These are phyloP conservation scores for Phytophthora pinifolia DNA, from an alignment of 352 stramenopile species.

Conservation along the genomic window DNA sequence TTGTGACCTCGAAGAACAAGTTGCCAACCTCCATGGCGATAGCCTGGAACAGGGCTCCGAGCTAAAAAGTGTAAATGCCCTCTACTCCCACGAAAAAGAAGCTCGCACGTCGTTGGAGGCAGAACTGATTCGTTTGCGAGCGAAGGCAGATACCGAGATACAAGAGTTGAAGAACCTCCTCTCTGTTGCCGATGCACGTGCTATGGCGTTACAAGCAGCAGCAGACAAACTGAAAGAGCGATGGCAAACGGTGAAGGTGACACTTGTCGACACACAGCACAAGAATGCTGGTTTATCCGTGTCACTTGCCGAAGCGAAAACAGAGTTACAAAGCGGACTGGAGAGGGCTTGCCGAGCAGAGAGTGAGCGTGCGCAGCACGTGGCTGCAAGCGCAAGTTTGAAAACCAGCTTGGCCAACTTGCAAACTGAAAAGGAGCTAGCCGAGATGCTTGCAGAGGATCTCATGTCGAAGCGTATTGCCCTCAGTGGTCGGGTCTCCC, in stretches of 20 bases:
- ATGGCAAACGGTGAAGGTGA: neutral
- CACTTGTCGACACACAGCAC: neutral
- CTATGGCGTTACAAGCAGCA: neutral
- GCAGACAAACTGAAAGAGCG: neutral
- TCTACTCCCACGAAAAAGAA: constrained; percentile 10
- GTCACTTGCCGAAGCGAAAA: neutral
- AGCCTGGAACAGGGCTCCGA: constrained; percentile 5
- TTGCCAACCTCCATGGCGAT: constrained; percentile 3
- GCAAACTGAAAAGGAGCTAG: constrained; percentile 5
- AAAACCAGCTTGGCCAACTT: constrained; percentile 2
- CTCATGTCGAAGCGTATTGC: neutral
- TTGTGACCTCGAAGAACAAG: constrained; percentile 6
- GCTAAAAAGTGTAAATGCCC: constrained; percentile 8
- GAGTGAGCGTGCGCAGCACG: neutral
- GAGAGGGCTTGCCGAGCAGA: constrained; percentile 1
- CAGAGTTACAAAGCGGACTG: constrained; percentile 1
- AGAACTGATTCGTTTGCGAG: neutral
- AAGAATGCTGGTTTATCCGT: constrained; percentile 6
- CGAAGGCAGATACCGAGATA: constrained; percentile 1
- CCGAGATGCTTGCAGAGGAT: constrained; percentile 14
- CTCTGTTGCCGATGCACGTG: neutral
- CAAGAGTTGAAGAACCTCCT: neutral
- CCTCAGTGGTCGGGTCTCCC: neutral
- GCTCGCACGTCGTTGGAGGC: neutral
- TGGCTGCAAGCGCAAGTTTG: constrained; percentile 4